These are phyloP conservation scores for Tulasnella sp. DNA, from an alignment of 768 basidiomycete genomes.

Conservation along the genomic window DNA sequence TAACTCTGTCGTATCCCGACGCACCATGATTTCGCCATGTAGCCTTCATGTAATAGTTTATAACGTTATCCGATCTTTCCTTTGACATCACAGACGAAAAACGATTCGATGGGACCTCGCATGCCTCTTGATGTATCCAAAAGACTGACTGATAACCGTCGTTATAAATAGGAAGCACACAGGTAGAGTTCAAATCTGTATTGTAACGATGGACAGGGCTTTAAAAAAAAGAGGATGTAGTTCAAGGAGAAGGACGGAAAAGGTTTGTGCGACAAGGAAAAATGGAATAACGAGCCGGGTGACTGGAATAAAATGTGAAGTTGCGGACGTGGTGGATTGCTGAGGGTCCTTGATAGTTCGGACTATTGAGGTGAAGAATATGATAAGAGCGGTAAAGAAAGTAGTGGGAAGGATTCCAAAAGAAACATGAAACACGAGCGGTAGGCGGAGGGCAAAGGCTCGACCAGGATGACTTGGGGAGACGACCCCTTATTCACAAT, in stretches of 20 bases:
- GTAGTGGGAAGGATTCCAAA: neutral
- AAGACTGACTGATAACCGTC: no score
- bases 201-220: no score
- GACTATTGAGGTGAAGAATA: neutral
- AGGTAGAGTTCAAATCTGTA: no score
- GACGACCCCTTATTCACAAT: neutral
- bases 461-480: neutral
- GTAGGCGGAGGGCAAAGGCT: neutral
- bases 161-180: no score
- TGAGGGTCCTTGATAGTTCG: neutral
- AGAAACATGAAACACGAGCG: neutral
- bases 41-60: neutral
- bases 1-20: neutral
- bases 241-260: neutral
- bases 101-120: no score
- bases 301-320: neutral
- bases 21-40: neutral
- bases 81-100: neutral
- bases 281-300: no score
- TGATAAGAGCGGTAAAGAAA: neutral
- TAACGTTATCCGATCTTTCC: neutral
- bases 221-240: no score
- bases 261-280: neutral
- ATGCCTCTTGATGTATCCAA: no score
- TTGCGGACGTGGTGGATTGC: neutral